A percentile compares a stretch with the other conserved stretches of the same genome.
Evolutionary conservation across 1,284 basidiomycete genomes (phyloP).

Genomic region (Lentinula novae-zelandiae): DNA sequence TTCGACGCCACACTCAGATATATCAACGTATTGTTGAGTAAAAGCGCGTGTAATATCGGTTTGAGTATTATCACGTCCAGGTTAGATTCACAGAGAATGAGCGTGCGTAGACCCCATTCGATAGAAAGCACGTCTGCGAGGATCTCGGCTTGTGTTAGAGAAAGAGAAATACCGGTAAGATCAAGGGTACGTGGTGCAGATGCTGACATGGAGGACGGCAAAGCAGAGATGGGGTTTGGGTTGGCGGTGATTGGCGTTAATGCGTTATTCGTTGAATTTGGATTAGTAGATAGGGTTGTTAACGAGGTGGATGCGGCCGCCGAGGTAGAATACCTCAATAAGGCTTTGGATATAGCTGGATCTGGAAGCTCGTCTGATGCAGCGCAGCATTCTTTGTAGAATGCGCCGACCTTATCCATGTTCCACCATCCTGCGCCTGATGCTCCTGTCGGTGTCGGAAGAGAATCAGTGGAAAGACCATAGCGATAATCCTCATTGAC

Average conservation of each 20-base stretch:
- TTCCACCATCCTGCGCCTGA: conserved; percentile 64
- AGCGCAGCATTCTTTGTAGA: conserved; percentile 78
- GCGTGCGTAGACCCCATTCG: conserved; percentile 84
- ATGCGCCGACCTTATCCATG: conserved; percentile 75
- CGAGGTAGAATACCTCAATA: conserved; percentile 53
- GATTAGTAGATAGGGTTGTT: conserved; percentile 17
- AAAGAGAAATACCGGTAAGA: conserved; percentile 75
- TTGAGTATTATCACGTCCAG: conserved; percentile 82
- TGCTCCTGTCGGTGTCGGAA: conserved; percentile 16
- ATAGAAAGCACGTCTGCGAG: conserved; percentile 87
- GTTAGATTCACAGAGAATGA: conserved; percentile 79
- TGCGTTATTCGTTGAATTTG: conserved; percentile 1
- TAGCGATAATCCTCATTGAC: neutral
- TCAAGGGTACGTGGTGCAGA: conserved; percentile 65
- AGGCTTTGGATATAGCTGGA: conserved; percentile 60
- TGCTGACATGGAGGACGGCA: neutral
- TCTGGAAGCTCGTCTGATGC: conserved; percentile 73
- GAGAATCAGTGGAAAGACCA: conserved; percentile 3
- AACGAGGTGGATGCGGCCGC: neutral
- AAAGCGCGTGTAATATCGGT: conserved; percentile 85
- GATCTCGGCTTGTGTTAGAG: conserved; percentile 65
- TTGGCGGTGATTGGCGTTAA: conserved; percentile 47
- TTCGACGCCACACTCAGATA: conserved; percentile 89
- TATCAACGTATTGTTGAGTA: conserved; percentile 80
- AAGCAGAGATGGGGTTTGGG: neutral